Evolutionary conservation across 2,329 filamentous ascomycete species (phyloP).

Genomic region (Fusarium concolor): DNA sequence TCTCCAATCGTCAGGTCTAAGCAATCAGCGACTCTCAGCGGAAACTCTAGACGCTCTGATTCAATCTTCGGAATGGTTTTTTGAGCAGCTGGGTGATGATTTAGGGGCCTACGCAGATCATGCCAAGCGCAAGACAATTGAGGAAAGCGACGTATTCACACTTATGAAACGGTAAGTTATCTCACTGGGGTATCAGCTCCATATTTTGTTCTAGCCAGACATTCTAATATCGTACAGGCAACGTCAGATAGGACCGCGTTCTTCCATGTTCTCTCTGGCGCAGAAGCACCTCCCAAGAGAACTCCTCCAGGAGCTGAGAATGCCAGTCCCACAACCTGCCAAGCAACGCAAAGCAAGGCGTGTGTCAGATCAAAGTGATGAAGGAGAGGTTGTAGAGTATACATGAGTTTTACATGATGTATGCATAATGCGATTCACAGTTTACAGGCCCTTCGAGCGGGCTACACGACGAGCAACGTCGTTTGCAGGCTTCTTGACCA

Average conservation of each 20-base stretch:
- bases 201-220: slow-evolving; percentile 38
- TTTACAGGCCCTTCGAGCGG: slow-evolving; percentile 46
- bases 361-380: slow-evolving; percentile 46
- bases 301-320: slow-evolving; percentile 82
- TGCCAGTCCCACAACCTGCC: slow-evolving; percentile 67
- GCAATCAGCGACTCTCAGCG: slow-evolving; percentile 76
- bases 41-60: slow-evolving; percentile 80
- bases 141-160: slow-evolving; percentile 84
- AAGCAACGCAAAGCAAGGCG: slow-evolving; percentile 58
- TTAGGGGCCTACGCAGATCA: slow-evolving; percentile 83
- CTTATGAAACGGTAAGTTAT: slow-evolving; percentile 81
- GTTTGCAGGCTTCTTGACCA: slow-evolving; percentile 85
- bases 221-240: slow-evolving; percentile 68
- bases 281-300: slow-evolving; percentile 85
- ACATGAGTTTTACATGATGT: slow-evolving; percentile 44
- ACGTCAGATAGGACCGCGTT: slow-evolving; percentile 76
- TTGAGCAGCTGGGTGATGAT: slow-evolving; percentile 87
- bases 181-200: slow-evolving; percentile 38
- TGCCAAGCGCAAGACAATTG: slow-evolving; percentile 84
- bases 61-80: slow-evolving; percentile 90
- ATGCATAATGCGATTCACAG: slow-evolving; percentile 21
- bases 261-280: slow-evolving; percentile 87
- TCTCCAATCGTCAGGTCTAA: slow-evolving; percentile 72
- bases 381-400: slow-evolving; percentile 53
- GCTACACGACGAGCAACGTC: slow-evolving; percentile 76